These are phyloP conservation scores for Urostyla sp. DNA, from an alignment of 73 alveolate species.

Conservation along the genomic window DNA sequence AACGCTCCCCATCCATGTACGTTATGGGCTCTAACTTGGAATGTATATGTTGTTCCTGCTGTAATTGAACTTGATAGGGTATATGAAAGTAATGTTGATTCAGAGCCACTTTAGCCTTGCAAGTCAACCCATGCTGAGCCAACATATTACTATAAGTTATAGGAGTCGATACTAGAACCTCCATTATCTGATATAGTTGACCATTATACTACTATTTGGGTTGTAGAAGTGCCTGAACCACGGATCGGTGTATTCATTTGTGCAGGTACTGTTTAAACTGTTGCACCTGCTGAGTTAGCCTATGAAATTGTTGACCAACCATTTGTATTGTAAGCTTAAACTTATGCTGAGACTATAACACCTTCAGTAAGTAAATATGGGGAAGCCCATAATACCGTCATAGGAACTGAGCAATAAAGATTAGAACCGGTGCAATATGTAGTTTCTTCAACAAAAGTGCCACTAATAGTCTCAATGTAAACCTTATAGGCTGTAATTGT, in stretches of 20 bases:
- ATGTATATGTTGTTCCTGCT: conserved; percentile 52
- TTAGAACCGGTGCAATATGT: conserved; percentile 13
- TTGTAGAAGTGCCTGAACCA: conserved; percentile 26
- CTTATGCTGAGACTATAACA: conserved; percentile 35
- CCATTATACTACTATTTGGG: conserved; percentile 25
- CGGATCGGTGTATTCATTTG: conserved; percentile 41
- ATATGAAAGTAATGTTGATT: not conserved
- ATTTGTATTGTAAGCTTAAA: conserved; percentile 45
- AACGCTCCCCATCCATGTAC: conserved; percentile 56
- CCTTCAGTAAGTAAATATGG: conserved; percentile 1
- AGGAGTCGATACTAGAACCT: conserved; percentile 57
- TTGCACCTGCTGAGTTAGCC: conserved; percentile 47
- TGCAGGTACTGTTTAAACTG: conserved; percentile 44
- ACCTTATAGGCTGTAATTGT: conserved; percentile 30
- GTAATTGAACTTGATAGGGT: conserved; percentile 6
- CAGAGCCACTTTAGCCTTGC: conserved; percentile 2
- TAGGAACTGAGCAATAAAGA: conserved; percentile 52
- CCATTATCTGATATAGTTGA: not conserved
- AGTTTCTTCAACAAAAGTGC: not conserved
- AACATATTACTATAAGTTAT: conserved; percentile 42
- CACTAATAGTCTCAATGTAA: not conserved
- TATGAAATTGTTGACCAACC: conserved; percentile 53
- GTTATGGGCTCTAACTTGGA: conserved; percentile 60
- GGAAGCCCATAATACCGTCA: conserved; percentile 14
- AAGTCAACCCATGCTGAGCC: conserved; percentile 34